Evolutionary conservation across 768 basidiomycete genomes (phyloP).

Genomic region (Butyriboletus loyo): DNA sequence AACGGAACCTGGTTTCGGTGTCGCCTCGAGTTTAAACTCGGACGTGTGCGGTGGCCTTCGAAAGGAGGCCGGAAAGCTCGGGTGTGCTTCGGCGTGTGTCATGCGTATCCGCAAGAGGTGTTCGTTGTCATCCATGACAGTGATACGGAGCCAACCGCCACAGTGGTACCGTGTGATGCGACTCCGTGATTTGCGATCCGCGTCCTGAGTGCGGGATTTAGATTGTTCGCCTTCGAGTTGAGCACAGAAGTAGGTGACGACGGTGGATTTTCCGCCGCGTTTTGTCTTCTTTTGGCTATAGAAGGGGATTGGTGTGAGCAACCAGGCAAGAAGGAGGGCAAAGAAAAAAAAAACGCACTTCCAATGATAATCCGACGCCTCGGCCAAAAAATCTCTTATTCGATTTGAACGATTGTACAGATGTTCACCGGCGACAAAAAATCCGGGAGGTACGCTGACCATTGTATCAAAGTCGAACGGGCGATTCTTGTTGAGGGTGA

Average conservation of each 20-base stretch:
- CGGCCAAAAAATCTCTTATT: slow-evolving; percentile 33
- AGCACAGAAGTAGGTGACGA: slow-evolving; percentile 35
- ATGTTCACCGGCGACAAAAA: slow-evolving; percentile 33
- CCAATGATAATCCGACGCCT: slow-evolving; percentile 36
- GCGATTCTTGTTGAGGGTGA: slow-evolving; percentile 31
- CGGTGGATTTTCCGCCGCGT: slow-evolving; percentile 34
- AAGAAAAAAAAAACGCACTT: slow-evolving; percentile 22
- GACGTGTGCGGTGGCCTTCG: slow-evolving; percentile 32
- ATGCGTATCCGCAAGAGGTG: slow-evolving; percentile 34
- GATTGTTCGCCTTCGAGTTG: slow-evolving; percentile 35
- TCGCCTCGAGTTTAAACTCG: slow-evolving; percentile 31
- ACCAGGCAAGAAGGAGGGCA: not conserved
- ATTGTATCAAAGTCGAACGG: slow-evolving; percentile 36
- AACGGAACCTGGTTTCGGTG: slow-evolving; percentile 23
- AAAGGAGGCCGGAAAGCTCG: slow-evolving; percentile 32
- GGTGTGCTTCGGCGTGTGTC: slow-evolving; percentile 35
- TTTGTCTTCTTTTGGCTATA: slow-evolving; percentile 34
- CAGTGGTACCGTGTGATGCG: slow-evolving; percentile 35
- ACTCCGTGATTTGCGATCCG: slow-evolving; percentile 34
- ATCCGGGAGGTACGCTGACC: slow-evolving; percentile 32
- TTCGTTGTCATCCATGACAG: slow-evolving; percentile 36
- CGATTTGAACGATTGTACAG: slow-evolving; percentile 35
- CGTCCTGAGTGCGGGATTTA: slow-evolving; percentile 32
- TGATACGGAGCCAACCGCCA: slow-evolving; percentile 35
- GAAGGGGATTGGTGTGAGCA: not conserved